phyloP scores from a whole-genome alignment of 148 eudicot species.

The Rhododendron williamsianum region DNA sequence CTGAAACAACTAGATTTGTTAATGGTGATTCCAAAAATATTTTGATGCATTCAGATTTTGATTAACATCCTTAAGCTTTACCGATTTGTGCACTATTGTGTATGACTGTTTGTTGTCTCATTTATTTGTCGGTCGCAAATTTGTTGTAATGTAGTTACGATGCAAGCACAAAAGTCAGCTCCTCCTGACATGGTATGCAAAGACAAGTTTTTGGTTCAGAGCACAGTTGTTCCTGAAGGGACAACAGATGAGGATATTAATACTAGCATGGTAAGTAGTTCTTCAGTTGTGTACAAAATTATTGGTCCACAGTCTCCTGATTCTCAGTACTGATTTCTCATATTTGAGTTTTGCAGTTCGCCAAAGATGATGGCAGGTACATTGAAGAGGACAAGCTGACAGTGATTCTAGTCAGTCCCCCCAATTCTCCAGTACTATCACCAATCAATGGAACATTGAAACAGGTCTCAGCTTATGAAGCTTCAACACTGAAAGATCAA shows the following conservation, averaged over 20 bases:
- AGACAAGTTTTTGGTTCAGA: constrained; percentile 88
- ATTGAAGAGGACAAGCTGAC: constrained; percentile 78
- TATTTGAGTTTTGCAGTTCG: constrained; percentile 37
- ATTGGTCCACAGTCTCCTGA: not conserved
- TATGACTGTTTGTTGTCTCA: constrained; percentile 4
- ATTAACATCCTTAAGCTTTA: not conserved
- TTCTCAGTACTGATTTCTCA: constrained; percentile 19
- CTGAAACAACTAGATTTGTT: not conserved
- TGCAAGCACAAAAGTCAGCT: constrained; percentile 71
- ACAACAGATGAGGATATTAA: constrained; percentile 66
- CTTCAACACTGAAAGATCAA: constrained; percentile 20
- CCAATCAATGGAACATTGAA: constrained; percentile 42
- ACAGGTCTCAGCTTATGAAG: constrained; percentile 30
- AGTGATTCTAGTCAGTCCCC: constrained; percentile 56
- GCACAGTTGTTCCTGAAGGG: constrained; percentile 69
- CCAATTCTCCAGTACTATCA: constrained; percentile 46
- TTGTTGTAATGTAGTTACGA: constrained; percentile 52
- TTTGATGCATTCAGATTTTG: not conserved
- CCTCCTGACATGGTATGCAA: constrained; percentile 78
- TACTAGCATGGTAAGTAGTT: constrained; percentile 53
- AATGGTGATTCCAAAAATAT: not conserved
- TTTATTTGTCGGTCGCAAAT: not conserved
- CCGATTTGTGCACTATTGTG: not conserved
- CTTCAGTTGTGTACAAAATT: not conserved
- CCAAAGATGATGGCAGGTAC: constrained; percentile 44